Conservation (phyloP, 106 monocot genomes). For the Triglochin maritima region DNA sequence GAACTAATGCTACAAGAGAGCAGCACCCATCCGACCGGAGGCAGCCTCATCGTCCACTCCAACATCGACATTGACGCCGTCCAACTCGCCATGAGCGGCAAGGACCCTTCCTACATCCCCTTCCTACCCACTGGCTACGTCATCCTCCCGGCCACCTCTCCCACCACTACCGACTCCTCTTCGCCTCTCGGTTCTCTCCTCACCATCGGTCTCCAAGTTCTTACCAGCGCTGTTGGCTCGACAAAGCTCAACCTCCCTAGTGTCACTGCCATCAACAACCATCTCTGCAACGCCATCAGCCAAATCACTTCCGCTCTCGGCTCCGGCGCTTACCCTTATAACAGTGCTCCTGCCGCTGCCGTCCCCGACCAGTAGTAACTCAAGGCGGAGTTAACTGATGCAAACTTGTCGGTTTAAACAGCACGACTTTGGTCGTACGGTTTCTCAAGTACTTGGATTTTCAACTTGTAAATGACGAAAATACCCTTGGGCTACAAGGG, state of each 20-base stretch:
- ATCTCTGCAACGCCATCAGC: conserved; percentile 57
- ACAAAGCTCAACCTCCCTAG: conserved; percentile 87
- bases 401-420: no score
- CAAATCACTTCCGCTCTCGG: conserved; percentile 55
- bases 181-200: conserved; percentile 45
- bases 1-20: conserved; percentile 97
- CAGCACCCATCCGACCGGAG: conserved; percentile 75
- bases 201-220: conserved; percentile 64
- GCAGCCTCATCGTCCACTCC: conserved; percentile 72
- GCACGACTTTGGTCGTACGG: no score
- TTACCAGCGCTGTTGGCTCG: conserved; percentile 61
- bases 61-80: conserved; percentile 74
- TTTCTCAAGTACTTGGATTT: no score
- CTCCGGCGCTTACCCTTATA: neutral
- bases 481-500: conserved; percentile 19
- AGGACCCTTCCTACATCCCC: conserved; percentile 85
- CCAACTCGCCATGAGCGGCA: conserved; percentile 69
- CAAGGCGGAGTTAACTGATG: no score
- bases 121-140: conserved; percentile 82
- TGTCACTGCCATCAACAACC: conserved; percentile 69
- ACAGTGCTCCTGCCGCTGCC: neutral
- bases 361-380: conserved; percentile 11
- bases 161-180: neutral
- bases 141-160: conserved; percentile 35
- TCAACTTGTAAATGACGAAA: conserved; percentile 5